phyloP scores from a whole-genome alignment of 2,329 filamentous ascomycete species.

The Trichophyton simii region DNA sequence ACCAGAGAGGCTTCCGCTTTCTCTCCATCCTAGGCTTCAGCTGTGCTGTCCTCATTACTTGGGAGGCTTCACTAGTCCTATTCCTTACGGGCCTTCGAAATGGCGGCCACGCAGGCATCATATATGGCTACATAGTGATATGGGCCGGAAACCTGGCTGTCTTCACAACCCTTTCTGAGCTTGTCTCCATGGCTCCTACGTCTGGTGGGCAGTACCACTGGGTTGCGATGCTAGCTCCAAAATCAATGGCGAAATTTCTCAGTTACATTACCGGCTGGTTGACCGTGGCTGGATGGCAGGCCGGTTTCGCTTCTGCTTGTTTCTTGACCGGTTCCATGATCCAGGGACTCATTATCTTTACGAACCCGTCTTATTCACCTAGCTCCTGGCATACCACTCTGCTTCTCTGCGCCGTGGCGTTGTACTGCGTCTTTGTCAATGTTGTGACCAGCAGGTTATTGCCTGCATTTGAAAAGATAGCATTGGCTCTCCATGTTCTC shows the following conservation, averaged over 20 bases:
- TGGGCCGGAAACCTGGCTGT: conserved; percentile 28
- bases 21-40: conserved; percentile 29
- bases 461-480: conserved; percentile 40
- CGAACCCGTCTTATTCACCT: conserved; percentile 19
- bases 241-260: conserved; percentile 23
- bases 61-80: conserved; percentile 21
- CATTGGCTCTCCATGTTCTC: conserved; percentile 38
- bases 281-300: conserved; percentile 28
- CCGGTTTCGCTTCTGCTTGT: conserved; percentile 23
- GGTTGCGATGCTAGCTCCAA: conserved; percentile 28
- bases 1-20: conserved; percentile 21
- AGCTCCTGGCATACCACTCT: conserved; percentile 32
- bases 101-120: conserved; percentile 26
- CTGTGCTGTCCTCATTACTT: conserved; percentile 27
- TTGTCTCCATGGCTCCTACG: conserved; percentile 30
- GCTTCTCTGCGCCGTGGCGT: conserved; percentile 37
- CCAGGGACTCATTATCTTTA: conserved; percentile 25
- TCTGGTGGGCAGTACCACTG: conserved; percentile 32
- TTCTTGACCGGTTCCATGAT: conserved; percentile 25
- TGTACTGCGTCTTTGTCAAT: conserved; percentile 40
- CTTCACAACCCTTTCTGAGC: conserved; percentile 30
- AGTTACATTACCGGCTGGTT: conserved; percentile 31
- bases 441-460: conserved; percentile 35
- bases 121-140: conserved; percentile 27
- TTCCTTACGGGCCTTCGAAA: conserved; percentile 18